Conservation (phyloP, 1,139 yeast species). For the Candida pseudocylindracea region DNA sequence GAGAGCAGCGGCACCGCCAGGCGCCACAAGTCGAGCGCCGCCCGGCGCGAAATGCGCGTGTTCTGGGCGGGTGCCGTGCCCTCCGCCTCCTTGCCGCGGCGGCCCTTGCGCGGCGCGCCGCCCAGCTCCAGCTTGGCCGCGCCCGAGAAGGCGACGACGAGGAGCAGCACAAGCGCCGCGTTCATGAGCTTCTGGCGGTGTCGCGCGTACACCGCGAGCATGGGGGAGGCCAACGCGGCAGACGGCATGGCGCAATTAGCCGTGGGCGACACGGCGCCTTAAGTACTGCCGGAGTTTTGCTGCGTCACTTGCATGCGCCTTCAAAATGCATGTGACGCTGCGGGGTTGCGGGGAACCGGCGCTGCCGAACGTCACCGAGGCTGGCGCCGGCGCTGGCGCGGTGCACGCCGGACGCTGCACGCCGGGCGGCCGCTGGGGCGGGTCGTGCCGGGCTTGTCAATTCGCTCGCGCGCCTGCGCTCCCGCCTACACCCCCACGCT, state of each 20-base stretch:
- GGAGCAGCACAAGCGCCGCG: constrained; percentile 21
- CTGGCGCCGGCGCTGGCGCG: too few relatives aligned
- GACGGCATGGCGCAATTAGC: not conserved
- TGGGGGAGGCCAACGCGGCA: constrained; percentile 4
- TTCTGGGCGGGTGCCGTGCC: constrained; percentile 3
- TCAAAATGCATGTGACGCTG: too few relatives aligned
- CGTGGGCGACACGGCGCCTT: not conserved
- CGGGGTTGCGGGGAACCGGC: too few relatives aligned
- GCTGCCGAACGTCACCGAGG: too few relatives aligned
- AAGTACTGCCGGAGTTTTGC: too few relatives aligned
- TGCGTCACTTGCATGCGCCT: too few relatives aligned
- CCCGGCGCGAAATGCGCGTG: constrained; percentile 13
- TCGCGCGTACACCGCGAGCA: constrained; percentile 17
- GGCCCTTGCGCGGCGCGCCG: constrained; percentile 1
- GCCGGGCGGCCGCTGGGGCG: too few relatives aligned
- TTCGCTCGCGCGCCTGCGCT: too few relatives aligned
- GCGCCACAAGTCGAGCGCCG: constrained; percentile 11
- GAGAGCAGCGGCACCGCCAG: constrained; percentile 16
- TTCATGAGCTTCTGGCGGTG: constrained; percentile 25
- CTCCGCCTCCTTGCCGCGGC: constrained; percentile 2
- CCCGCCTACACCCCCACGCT: too few relatives aligned
- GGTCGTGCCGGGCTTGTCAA: too few relatives aligned
- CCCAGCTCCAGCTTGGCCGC: constrained; percentile 12
- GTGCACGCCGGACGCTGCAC: too few relatives aligned
- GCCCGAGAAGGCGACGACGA: constrained; percentile 22